Base-by-base conservation (phyloP, 495 filamentous ascomycete genomes). In the Opeltia flavorubescens region DNA sequence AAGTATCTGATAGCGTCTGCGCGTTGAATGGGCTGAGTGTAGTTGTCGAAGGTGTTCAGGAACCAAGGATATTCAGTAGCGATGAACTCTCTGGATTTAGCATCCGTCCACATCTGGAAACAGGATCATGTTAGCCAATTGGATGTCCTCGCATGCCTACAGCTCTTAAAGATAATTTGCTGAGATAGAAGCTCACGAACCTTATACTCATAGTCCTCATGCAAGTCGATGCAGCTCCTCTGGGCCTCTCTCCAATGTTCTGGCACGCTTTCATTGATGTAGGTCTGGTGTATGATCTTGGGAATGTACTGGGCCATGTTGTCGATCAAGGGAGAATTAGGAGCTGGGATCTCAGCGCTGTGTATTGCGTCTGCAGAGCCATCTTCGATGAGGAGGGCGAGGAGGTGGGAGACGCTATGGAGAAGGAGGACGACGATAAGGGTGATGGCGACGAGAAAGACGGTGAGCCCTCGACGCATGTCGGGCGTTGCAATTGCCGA, bases 221-320 rank as follows among this genome's bases (percentile, higher is more conserved):
- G 86, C 44, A 86, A 54, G 33, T 89, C 75, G 46, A 85, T 65
- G 60, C 87, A 93, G 49, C 72, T 81, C 63, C 80, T 66, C 50
- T 88, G 84, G 30, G 83, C 77, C 26, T 72, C 73, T 44, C 66
- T 62, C 87, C 86, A 93, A 46, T 79, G 75, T 48, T 66, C 71
- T 0, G 86, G 87, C 42, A 94, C 81, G 8, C 71, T 75, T 43
- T 82, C 74, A 58, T 88, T 86, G 50, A 77, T 75, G 60, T 84
- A 94, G 25, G 88, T 87, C 59, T 94, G 86, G 60, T 94, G 86
- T 46, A 94, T 85, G 50, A 93, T 89, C 67, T 88, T 89, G 29
- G 86, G 86, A 43, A 93, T 88, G 43, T 85, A 63, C 52, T 80
- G 76, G 8, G 75, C 73, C 29, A 74, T 69, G 41, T 66, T 62